A percentile compares a stretch with the other conserved stretches of the same genome.
Evolutionary conservation across 306 rosid genomes (phyloP).

Genomic region (Sophora flavescens): DNA sequence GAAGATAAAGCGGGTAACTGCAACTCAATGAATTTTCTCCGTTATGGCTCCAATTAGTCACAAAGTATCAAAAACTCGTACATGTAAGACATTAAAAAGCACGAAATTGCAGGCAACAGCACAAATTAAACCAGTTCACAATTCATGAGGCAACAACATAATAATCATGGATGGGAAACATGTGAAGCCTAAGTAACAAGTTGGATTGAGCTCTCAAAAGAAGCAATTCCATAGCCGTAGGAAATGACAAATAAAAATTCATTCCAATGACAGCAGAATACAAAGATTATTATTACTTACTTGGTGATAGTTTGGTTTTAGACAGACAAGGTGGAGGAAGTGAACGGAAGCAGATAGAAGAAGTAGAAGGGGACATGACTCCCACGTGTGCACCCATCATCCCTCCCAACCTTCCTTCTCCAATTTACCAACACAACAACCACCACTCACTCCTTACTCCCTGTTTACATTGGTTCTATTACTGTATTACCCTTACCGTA

Average conservation of each 20-base stretch:
- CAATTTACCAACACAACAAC: background rate
- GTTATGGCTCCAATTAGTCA: background rate
- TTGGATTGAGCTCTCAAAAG: background rate
- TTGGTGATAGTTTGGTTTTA: conserved; percentile 59
- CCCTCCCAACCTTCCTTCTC: background rate
- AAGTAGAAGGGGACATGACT: conserved; percentile 47
- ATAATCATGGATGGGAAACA: conserved; percentile 9
- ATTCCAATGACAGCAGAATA: background rate
- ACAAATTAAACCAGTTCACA: conserved; percentile 3
- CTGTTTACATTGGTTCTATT: background rate
- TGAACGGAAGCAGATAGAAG: conserved; percentile 56
- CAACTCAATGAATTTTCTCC: conserved; percentile 11
- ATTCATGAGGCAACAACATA: background rate
- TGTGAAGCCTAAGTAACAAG: background rate
- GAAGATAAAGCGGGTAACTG: background rate
- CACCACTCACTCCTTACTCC: background rate
- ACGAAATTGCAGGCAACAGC: background rate
- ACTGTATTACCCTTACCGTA: background rate
- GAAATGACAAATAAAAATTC: background rate
- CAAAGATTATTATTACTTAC: conserved; percentile 51
- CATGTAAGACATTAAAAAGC: conserved; percentile 17
- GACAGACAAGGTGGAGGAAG: conserved; percentile 53
- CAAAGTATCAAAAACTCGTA: conserved; percentile 1
- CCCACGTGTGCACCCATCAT: conserved; percentile 63
- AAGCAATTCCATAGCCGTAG: background rate